These are phyloP conservation scores for Stipa capillata DNA, from an alignment of 176 grass and related monocot species.

Conservation along the genomic window DNA sequence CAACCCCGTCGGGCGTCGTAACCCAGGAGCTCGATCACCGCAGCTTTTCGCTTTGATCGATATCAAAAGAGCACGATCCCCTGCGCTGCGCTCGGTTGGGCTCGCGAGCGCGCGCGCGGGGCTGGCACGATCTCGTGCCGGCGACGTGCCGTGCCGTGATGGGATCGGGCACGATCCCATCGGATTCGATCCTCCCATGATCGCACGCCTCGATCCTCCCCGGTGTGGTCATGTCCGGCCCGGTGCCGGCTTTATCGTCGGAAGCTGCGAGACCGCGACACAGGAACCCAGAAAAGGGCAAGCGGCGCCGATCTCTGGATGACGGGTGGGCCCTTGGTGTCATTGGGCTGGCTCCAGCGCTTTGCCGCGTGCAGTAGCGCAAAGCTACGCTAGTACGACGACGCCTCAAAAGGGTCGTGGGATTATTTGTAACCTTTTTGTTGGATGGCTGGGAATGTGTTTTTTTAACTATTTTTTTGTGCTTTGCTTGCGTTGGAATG, in stretches of 20 bases:
- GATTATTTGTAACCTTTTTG: neutral
- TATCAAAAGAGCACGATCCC: no score
- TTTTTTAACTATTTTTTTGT: neutral
- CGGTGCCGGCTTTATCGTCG: neutral
- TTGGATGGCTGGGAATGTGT: neutral
- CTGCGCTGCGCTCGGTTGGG: no score
- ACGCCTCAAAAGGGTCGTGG: neutral
- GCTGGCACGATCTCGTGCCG: no score
- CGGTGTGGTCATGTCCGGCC: neutral
- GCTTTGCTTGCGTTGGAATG: conserved; percentile 2
- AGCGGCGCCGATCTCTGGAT: neutral
- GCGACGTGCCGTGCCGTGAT: no score
- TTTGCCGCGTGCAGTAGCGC: neutral
- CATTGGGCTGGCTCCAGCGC: neutral
- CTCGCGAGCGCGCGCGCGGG: no score
- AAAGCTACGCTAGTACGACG: neutral
- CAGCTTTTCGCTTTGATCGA: no score
- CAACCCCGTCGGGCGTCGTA: no score
- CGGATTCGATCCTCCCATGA: neutral
- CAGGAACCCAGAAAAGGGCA: neutral
- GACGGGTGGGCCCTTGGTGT: neutral
- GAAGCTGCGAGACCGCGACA: neutral
- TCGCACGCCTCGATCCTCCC: neutral
- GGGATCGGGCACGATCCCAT: neutral
- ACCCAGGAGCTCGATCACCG: no score